Conservation (phyloP, 345 rosid species). For the Firmiana major region DNA sequence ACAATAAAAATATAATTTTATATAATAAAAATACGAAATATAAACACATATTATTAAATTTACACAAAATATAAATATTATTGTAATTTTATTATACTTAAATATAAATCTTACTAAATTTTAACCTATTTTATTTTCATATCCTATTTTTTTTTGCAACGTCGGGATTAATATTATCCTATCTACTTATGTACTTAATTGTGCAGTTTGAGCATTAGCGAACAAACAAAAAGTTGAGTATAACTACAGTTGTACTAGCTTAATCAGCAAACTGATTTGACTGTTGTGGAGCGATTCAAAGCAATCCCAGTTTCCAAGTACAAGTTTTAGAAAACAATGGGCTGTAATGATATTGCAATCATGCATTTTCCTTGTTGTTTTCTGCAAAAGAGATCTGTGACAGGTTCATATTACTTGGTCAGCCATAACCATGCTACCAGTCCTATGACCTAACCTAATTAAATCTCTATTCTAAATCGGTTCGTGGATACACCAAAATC, state of each 20-base stretch:
- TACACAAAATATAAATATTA: too few relatives aligned
- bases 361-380: background rate
- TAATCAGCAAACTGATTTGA: background rate
- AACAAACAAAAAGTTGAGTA: background rate
- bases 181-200: too few relatives aligned
- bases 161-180: too few relatives aligned
- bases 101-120: too few relatives aligned
- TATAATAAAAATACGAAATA: too few relatives aligned
- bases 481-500: background rate
- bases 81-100: too few relatives aligned
- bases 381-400: background rate
- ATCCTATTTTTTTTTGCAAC: too few relatives aligned
- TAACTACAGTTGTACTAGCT: background rate
- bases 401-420: background rate
- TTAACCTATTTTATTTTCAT: too few relatives aligned
- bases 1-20: too few relatives aligned
- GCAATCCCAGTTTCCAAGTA: background rate
- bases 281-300: background rate
- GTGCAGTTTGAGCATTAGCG: too few relatives aligned
- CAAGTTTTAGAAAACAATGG: background rate
- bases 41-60: too few relatives aligned
- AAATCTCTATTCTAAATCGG: background rate
- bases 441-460: background rate
- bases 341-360: background rate
- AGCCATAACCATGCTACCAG: background rate